A percentile compares a stretch with the other conserved stretches of the same genome.
phyloP scores from a whole-genome alignment of 352 stramenopile genomes.

The Phytophthora fragariae region DNA sequence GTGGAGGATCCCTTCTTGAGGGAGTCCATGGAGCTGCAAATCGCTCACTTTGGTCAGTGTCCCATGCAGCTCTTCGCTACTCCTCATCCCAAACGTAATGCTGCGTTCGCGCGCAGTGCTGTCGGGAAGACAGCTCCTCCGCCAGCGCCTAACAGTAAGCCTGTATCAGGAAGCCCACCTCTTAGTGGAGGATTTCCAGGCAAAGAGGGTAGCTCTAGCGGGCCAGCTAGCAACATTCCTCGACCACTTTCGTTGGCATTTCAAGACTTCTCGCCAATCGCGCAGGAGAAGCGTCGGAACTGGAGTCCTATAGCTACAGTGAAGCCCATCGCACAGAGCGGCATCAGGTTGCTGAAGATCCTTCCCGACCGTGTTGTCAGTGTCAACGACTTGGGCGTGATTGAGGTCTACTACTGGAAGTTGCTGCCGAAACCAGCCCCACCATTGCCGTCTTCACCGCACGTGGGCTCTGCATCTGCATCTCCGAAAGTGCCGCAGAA shows the following conservation, averaged over 20 bases:
- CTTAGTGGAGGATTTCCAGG: slow-evolving; percentile 16
- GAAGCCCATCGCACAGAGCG: slow-evolving; percentile 64
- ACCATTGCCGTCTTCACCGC: slow-evolving; percentile 10
- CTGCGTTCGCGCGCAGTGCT: slow-evolving; percentile 37
- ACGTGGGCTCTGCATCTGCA: slow-evolving; percentile 11
- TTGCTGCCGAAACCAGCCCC: slow-evolving; percentile 62
- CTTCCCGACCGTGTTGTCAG: slow-evolving; percentile 79
- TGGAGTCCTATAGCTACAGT: slow-evolving; percentile 72
- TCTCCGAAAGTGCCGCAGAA: slow-evolving; percentile 29
- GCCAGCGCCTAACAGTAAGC: slow-evolving; percentile 11
- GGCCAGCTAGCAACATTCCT: slow-evolving; percentile 37
- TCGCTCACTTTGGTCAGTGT: slow-evolving; percentile 99
- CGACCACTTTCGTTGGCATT: slow-evolving; percentile 74
- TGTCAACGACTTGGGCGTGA: slow-evolving; percentile 84
- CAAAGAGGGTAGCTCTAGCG: slow-evolving; percentile 7
- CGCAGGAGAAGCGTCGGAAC: slow-evolving; percentile 63
- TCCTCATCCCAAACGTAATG: slow-evolving; percentile 74
- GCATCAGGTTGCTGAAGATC: slow-evolving; percentile 75
- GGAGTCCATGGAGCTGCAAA: slow-evolving; percentile 97
- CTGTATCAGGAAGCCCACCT: slow-evolving; percentile 27
- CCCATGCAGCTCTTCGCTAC: slow-evolving; percentile 94
- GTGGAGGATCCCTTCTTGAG: slow-evolving; percentile 95
- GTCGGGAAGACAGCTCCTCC: slow-evolving; percentile 23
- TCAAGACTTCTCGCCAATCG: slow-evolving; percentile 55
- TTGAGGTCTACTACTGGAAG: slow-evolving; percentile 91